Conservation (phyloP, 495 filamentous ascomycete genomes). For the Sporormia fimetaria region DNA sequence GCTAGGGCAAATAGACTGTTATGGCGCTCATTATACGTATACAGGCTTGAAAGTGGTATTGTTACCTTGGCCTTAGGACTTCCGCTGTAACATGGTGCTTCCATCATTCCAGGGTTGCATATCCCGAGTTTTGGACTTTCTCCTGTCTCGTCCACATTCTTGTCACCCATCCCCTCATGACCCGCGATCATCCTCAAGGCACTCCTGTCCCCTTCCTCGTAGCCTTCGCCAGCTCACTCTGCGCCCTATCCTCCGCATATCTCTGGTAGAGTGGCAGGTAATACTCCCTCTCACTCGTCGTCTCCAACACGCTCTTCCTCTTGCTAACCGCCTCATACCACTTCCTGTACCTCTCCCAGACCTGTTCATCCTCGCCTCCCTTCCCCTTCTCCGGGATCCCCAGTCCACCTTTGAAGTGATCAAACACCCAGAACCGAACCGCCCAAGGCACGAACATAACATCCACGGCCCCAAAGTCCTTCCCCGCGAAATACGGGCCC, state of each 20-base stretch:
- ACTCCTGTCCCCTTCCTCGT: slow-evolving; percentile 44
- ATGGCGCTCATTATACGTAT: no score
- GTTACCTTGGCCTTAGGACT: no score
- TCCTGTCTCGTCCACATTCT: no score
- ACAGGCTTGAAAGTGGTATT: no score
- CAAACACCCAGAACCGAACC: slow-evolving; percentile 55
- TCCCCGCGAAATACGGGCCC: slow-evolving; percentile 55
- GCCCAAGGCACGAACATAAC: slow-evolving; percentile 40
- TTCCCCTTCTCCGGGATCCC: slow-evolving; percentile 43
- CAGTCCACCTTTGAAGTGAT: slow-evolving; percentile 57
- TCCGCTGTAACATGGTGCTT: no score
- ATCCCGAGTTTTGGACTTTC: no score
- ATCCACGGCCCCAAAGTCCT: slow-evolving; percentile 47
- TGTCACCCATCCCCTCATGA: no score
- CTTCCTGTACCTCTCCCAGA: slow-evolving; percentile 50
- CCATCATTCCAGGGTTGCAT: no score
- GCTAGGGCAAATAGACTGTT: no score
- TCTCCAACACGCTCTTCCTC: slow-evolving; percentile 48
- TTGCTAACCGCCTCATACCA: slow-evolving; percentile 47
- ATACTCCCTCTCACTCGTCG: slow-evolving; percentile 49
- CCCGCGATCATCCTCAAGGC: slow-evolving; percentile 40
- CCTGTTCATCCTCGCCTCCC: slow-evolving; percentile 40
- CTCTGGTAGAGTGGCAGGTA: slow-evolving; percentile 54
- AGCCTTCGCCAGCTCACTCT: slow-evolving; percentile 58
- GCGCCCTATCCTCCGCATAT: slow-evolving; percentile 62